Base-by-base conservation (phyloP, 73 alveolate species). In the Tetrahymena borealis region DNA sequence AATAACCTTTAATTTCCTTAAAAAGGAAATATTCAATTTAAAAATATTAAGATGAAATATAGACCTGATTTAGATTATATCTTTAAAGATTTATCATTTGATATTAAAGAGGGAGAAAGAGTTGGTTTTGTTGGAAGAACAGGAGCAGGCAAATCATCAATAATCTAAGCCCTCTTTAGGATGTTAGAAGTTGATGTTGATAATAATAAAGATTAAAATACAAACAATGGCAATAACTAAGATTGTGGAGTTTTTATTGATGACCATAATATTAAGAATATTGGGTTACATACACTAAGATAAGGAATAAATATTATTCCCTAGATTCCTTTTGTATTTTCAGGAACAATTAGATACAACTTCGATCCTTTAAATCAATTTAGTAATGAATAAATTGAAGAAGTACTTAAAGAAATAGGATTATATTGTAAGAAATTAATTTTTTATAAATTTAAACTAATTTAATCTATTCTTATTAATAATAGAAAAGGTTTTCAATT, bases 121-220 rank as follows among this genome's bases (percentile, higher is more conserved):
- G 96, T 99, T 24, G 99, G 99, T 7, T 95, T 98, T 24, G 99
- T 99, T 24, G 99, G 99, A 9, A 97, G 99, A 93, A 99, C 99
- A 35, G 99, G 96, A 36, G 94, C 96, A 24, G 98, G 98, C 9
- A 97, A 97, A 93, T 95, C 98, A 39, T 94, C 98, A 28, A 95
- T 97, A 16, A 92, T 97, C 38, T 95, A 92, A 60, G 94, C 94
- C 85, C 93, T 97, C 16, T 98, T 98, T 94, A 94, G 99, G 93
- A 95, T 98, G 15, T 90, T 91, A 33, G 99, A 97, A 79, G 92
- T 96, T 4, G 93, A 91, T n/a, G n/a, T 24, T n/a, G n/a, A n/a
- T n/a, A n/a, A n/a, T n/a, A n/a, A n/a, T 20, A 60, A 60, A 24
- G n/a, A 60, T 15, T 32, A n/a, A 18, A n/a, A 16, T 7, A 28